Evolutionary conservation across 78 protist species (phyloP), one percentile per base, ranked within the genome.

Genomic region (Chrysochromulina tobinii): DNA sequence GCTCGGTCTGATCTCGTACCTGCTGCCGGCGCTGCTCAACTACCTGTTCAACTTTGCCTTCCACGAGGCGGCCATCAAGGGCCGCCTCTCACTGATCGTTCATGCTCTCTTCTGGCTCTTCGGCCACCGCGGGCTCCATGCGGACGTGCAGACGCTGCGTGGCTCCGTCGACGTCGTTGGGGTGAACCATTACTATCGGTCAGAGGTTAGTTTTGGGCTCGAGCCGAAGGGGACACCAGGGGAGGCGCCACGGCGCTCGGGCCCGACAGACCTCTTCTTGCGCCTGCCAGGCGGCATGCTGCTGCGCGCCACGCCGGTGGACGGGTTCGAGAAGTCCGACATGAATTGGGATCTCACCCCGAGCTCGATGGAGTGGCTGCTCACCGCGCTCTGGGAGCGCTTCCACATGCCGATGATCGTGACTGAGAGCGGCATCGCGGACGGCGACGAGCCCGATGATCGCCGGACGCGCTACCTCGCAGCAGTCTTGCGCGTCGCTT

Each of bases 281-380:
- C 3, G 5, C 12, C 57, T 48, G 57, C 81, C 51, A 0, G 6
- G 1, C 81, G 55, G 81, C 55, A 21, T 48, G 55, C 4, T 48
- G 25, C 53, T 73, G 21, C 55, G 55, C 81, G 51, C 55, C 21
- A 1, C 11, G 55, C 15, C 48, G n/a, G 15, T 48, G 11, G 25
- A 4, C 21, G 81, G 55, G 17, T 27, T 48, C 84, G 84, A 50
- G 48, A 83, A 14, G 20, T 17, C 90, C 14, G 91, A 89, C 58
- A 89, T 89, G 91, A 89, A n/a, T 21, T 89, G 87, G 77, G n/a
- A 38, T 18, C 27, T 89, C n/a, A 48, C 54, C 15, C 90, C 91
- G n/a, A 4, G 38, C 5, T 51, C 84, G 48, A 27, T 89, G 48
- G 6, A 89, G n/a, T 0, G 55, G 27, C 4, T 25, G 23, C 50